Evolutionary conservation across 2,329 filamentous ascomycete genomes (phyloP).

Genomic region (Claviceps sp.): DNA sequence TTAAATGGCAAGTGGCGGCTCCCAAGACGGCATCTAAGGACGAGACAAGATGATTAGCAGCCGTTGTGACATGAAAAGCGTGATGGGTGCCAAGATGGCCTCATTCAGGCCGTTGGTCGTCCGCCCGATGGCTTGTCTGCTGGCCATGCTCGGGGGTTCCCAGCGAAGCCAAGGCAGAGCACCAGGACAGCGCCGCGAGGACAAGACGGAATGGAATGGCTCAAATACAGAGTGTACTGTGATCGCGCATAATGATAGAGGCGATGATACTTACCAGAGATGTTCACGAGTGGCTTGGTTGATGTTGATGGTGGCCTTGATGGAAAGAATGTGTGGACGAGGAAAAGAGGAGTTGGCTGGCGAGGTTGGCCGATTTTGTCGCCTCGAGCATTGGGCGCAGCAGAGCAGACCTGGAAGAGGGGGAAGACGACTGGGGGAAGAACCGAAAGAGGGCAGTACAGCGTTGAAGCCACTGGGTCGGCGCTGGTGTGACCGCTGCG

Average conservation of each 20-base stretch:
- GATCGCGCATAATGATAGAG: constrained; percentile 24
- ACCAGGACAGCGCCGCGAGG: constrained; percentile 8
- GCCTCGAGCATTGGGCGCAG: constrained; percentile 8
- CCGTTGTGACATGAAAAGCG: not conserved
- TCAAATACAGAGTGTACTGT: constrained; percentile 14
- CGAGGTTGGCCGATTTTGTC: constrained; percentile 29
- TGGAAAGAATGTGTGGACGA: constrained; percentile 26
- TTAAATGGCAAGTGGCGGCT: constrained; percentile 1
- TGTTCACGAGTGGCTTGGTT: constrained; percentile 17
- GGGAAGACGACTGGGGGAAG: not conserved
- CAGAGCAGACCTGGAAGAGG: not conserved
- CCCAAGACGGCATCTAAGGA: not conserved
- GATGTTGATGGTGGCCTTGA: constrained; percentile 21
- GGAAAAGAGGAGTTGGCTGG: constrained; percentile 29
- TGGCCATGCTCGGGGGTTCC: not conserved
- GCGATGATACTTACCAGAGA: constrained; percentile 25
- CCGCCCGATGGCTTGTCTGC: constrained; percentile 1
- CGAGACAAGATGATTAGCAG: constrained; percentile 1
- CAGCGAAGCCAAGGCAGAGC: not conserved
- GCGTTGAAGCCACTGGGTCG: not conserved
- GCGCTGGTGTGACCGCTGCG: not conserved
- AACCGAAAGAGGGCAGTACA: too few species aligned
- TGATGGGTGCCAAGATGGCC: constrained; percentile 1
- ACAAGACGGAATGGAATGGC: constrained; percentile 11
- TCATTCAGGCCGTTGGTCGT: not conserved